Conservation (phyloP, 345 rosid genomes). For the Eucalyptus paniculata region DNA sequence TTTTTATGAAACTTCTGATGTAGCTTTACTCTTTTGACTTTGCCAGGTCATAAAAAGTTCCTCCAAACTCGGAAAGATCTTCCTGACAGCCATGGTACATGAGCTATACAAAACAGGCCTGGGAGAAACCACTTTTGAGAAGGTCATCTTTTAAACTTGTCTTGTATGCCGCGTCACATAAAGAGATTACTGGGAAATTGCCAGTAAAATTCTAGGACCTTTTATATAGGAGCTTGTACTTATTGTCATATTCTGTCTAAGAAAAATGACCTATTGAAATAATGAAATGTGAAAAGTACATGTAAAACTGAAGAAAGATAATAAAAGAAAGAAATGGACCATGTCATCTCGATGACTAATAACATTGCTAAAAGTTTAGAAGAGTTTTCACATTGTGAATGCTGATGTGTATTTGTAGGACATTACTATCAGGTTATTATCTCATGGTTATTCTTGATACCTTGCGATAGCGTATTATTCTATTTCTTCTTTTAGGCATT, state of each 20-base stretch:
- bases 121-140: constrained; percentile 80
- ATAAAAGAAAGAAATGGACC: neutral
- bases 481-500: neutral
- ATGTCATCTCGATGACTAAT: neutral
- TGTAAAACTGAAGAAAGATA: neutral
- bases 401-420: neutral
- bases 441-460: neutral
- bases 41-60: constrained; percentile 67
- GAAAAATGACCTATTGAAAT: neutral
- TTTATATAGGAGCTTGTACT: neutral
- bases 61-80: constrained; percentile 65
- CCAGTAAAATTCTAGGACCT: neutral
- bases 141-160: constrained; percentile 21
- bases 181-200: neutral
- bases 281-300: neutral
- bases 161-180: neutral
- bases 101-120: constrained; percentile 95
- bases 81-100: constrained; percentile 85
- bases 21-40: neutral
- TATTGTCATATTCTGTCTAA: neutral
- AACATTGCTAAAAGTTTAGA: neutral
- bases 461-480: neutral
- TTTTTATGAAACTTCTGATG: neutral
- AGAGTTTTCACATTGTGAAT: neutral
- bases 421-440: neutral